Conservation (phyloP, 2,329 filamentous ascomycete species). For the Paraconiothyrium sp. region DNA sequence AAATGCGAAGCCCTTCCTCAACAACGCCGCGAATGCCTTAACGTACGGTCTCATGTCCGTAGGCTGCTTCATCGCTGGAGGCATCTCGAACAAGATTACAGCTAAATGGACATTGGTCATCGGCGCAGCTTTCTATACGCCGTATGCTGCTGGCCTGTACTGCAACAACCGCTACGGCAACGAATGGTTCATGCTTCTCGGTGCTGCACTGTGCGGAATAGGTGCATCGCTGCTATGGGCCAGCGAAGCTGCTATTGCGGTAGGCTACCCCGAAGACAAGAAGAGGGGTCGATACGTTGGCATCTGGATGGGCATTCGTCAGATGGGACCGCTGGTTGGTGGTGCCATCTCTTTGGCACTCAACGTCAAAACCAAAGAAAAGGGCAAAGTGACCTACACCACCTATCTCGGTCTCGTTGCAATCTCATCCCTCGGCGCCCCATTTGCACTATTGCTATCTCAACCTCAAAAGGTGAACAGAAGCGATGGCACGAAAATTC, state of each 20-base stretch:
- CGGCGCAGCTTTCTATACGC: constrained; percentile 43
- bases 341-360: constrained; percentile 62
- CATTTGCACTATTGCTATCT: constrained; percentile 57
- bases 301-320: constrained; percentile 64
- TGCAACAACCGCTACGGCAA: constrained; percentile 45
- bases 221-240: constrained; percentile 54
- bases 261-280: constrained; percentile 58
- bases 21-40: constrained; percentile 56
- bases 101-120: constrained; percentile 49
- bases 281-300: constrained; percentile 59
- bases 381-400: constrained; percentile 58
- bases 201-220: constrained; percentile 46
- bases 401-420: constrained; percentile 54
- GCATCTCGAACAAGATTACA: constrained; percentile 41
- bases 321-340: constrained; percentile 64
- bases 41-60: constrained; percentile 58
- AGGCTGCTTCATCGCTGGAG: constrained; percentile 35
- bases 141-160: constrained; percentile 40
- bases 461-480: constrained; percentile 58
- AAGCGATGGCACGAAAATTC: constrained; percentile 48
- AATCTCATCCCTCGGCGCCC: constrained; percentile 58
- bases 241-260: constrained; percentile 52
- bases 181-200: constrained; percentile 48
- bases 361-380: constrained; percentile 55
- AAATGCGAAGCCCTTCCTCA: constrained; percentile 41